phyloP scores from a whole-genome alignment of 208 protist species.

The Wallacemonas sp. region DNA sequence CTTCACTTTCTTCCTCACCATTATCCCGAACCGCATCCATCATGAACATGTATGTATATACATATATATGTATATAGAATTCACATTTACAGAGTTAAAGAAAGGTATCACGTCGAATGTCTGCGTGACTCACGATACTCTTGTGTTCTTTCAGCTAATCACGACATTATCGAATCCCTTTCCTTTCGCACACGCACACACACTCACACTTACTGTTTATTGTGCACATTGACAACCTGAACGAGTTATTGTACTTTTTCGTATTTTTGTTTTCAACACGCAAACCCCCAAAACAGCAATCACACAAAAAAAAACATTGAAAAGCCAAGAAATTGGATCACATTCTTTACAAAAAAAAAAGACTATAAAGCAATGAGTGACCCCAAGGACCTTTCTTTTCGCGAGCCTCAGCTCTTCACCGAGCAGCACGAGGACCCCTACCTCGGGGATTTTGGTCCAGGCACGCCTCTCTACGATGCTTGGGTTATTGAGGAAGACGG shows the following conservation, averaged over 20 bases:
- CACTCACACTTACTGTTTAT: too few species aligned
- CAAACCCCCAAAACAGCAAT: background rate
- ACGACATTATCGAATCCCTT: background rate
- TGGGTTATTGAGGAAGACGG: slow-evolving; percentile 38
- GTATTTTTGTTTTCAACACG: too few species aligned
- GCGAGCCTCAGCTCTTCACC: slow-evolving; percentile 4
- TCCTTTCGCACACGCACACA: background rate
- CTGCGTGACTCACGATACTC: background rate
- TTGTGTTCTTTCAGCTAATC: background rate
- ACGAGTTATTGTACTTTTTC: too few species aligned
- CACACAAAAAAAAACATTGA: background rate
- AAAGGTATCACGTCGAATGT: too few species aligned
- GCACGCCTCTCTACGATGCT: slow-evolving; percentile 40
- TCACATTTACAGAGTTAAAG: too few species aligned
- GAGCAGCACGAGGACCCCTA: slow-evolving; percentile 46
- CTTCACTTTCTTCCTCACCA: background rate
- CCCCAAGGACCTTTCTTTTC: background rate
- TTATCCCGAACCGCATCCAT: too few species aligned
- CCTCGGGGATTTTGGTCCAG: slow-evolving; percentile 30
- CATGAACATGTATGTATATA: too few species aligned
- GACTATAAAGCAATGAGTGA: too few species aligned
- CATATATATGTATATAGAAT: too few species aligned
- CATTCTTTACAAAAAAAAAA: background rate
- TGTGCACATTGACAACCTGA: too few species aligned
- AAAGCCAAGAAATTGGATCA: background rate